Conservation (phyloP, 495 filamentous ascomycete species). For the Penicillium turbatum region DNA sequence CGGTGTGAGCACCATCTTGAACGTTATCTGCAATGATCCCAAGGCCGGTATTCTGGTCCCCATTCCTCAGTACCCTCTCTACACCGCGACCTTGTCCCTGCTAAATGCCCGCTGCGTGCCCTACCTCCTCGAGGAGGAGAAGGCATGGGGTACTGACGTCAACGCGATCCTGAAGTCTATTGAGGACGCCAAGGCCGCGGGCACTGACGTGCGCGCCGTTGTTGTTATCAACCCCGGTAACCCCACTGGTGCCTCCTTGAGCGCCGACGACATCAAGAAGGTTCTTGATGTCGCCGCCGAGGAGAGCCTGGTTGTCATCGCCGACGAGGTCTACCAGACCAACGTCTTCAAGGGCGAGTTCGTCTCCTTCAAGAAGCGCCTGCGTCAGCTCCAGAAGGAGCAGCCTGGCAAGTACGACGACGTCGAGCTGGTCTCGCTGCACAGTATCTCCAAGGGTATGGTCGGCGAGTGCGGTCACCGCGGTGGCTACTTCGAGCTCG, state of each 20-base stretch:
- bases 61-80: conserved; percentile 96
- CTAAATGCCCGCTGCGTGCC: conserved; percentile 84
- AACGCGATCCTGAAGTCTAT: conserved; percentile 66
- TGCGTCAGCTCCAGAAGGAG: conserved; percentile 78
- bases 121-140: conserved; percentile 83
- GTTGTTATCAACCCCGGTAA: conserved; percentile 98
- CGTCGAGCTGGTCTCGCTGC: conserved; percentile 81
- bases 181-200: conserved; percentile 64
- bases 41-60: conserved; percentile 85
- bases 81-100: conserved; percentile 87
- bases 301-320: conserved; percentile 82
- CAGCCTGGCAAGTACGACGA: conserved; percentile 69
- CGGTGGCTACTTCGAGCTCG: conserved; percentile 93
- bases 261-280: conserved; percentile 68
- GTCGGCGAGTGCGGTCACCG: conserved; percentile 97
- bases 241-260: conserved; percentile 84
- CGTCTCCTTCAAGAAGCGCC: conserved; percentile 86
- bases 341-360: conserved; percentile 94
- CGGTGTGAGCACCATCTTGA: conserved; percentile 87
- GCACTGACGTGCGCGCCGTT: conserved; percentile 83
- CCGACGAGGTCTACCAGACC: conserved; percentile 98
- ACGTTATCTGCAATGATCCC: conserved; percentile 77
- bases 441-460: conserved; percentile 93
- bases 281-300: conserved; percentile 82
- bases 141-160: conserved; percentile 83